Evolutionary conservation across 768 basidiomycete species (phyloP), one percentile per base, ranked within the genome.

Genomic region (Boletus rubropictus): DNA sequence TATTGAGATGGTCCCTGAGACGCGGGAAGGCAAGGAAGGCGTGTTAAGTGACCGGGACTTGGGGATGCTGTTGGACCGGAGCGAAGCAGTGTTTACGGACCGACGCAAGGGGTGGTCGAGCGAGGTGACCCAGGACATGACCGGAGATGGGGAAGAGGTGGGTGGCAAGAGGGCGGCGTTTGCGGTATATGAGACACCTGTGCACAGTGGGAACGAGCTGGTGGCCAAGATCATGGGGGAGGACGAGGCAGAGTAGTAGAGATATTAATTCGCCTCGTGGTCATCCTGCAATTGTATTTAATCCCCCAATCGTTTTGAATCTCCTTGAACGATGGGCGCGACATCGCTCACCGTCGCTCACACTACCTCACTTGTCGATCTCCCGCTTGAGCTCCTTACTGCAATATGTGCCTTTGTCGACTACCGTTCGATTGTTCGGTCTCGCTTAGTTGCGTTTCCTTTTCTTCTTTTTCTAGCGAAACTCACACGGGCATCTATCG

Each of bases 1-100:
- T 61, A 89, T 97, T 48, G 80, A 89, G 43, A 83, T 97, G 10
- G 89, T 91, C 15, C 81, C 81, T 2, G 76, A 81, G 57, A 87
- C 82, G 15, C 53, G 54, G 7, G 79, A 78, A 53, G 84, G 81
- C 31, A 83, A 84, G 61, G 71, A 74, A 37, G 78, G 78, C 28
- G 81, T 97, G 41, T 73, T 99, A 56, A 85, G 82, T 52, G 89
- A 96, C 43, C 77, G 75, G 33, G 90, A 96, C 57, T 67, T 99
- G 29, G 81, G 84, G 20, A 73, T 80, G 60, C 71, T 98, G 42
- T 71, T 98, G 29, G 94, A 96, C 57, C 75, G 94, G 25, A 73
- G 82, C 28, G 79, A 79, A 0, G 79, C 80, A 31, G 88, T 90
- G 41, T 91, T 88, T 54, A 69, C 69, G 18, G 81, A 79, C 37